Evolutionary conservation across 75 land plant genomes (phyloP).

Genomic region (Cupressus sempervirens): DNA sequence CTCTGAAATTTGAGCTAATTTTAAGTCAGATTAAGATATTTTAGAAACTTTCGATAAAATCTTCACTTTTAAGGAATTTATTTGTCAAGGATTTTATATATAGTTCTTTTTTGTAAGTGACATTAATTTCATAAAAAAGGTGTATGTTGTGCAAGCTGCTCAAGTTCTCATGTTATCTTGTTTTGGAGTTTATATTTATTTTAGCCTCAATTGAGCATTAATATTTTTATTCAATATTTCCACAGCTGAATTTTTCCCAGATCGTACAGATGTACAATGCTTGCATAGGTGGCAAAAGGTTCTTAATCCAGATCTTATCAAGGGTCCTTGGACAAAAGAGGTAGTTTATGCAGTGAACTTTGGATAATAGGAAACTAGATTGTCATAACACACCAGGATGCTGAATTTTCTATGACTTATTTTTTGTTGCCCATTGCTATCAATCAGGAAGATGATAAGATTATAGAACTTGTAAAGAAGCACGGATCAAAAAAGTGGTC

Average conservation of each 20-base stretch:
- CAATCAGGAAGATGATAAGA: slow-evolving; percentile 78
- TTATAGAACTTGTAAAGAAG: slow-evolving; percentile 66
- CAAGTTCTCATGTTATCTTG: background rate
- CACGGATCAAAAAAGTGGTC: slow-evolving; percentile 91
- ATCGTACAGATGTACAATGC: slow-evolving; percentile 87
- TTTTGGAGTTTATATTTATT: background rate
- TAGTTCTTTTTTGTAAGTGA: background rate
- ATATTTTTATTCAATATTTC: slow-evolving; percentile 9
- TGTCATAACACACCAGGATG: background rate
- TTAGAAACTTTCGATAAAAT: background rate
- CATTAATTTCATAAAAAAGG: background rate
- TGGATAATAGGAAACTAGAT: background rate
- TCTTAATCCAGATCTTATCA: slow-evolving; percentile 81
- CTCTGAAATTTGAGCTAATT: background rate
- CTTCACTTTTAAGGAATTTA: background rate
- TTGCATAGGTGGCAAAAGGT: slow-evolving; percentile 94
- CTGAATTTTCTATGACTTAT: slow-evolving; percentile 2
- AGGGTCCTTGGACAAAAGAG: slow-evolving; percentile 96
- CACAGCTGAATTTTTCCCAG: slow-evolving; percentile 75
- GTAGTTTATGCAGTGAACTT: slow-evolving; percentile 18
- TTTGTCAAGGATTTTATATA: background rate
- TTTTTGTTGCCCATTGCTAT: background rate
- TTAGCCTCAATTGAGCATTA: background rate
- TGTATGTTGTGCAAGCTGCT: background rate
- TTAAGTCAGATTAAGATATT: background rate